Base-by-base conservation (phyloP, 306 rosid species). In the Inga laurina region DNA sequence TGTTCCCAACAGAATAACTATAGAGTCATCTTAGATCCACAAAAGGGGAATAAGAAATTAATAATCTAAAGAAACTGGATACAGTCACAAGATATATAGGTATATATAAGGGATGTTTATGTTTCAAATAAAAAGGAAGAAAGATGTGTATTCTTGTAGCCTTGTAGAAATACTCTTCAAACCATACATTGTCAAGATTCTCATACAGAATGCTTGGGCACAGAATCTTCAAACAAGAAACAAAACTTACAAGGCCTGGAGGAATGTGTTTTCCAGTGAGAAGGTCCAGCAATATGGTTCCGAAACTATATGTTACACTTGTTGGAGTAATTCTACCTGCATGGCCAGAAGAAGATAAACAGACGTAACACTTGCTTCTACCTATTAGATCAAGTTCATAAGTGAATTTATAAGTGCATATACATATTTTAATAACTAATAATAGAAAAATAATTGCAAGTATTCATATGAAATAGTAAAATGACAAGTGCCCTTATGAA, bases 231-330 rank as follows among this genome's bases (percentile, higher is more conserved):
- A 57, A 51, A 44, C 66, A 67, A 70, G 75, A 68, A 85, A 88
- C 56, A 75, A 82, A 79, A 88, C 97, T 90, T 88, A 92, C 99
- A 90, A 89, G 98, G 86, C 97, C 92, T 45, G 99, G 99, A 87
- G 99, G 99, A 85, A 96, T 94, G 78, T 96, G 98, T 27, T 96
- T 96, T 81, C 99, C 99, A 77, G 98, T 96, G 52, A 96, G 97
- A 80, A 96, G 98, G 86, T 96, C 99, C 78, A 96, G 93, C 90
- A 92, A 85, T 82, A 96, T 93, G 78, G 98, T 96, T 45, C 99
- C 99, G 82, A 96, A 96, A 86, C 98, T 94, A 72, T 94, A 96
- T 35, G 84, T 92, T 48, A 94, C 99, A 85, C 97, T 96, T 85
- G 94, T 97, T 41, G 98, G 90, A 24, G 95, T 92, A 65, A 96